A percentile compares a stretch with the other conserved stretches of the same genome.
These are phyloP conservation scores for Penicillium sp. DNA, from an alignment of 2,329 filamentous ascomycete genomes.

Conservation along the genomic window DNA sequence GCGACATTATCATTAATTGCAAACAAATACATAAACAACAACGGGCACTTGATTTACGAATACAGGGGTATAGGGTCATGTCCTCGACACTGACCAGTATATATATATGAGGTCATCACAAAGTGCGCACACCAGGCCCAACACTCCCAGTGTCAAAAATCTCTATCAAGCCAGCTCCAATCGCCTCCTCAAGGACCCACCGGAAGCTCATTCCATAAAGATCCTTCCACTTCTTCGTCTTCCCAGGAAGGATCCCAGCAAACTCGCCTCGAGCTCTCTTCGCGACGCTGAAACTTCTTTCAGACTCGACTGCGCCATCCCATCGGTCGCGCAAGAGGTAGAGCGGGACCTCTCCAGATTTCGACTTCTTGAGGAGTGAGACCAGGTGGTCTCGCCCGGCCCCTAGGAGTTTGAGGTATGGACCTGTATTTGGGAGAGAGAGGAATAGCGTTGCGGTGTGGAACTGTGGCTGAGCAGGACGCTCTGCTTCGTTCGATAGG, in stretches of 20 bases:
- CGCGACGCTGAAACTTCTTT: conserved; percentile 50
- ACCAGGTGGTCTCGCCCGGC: conserved; percentile 61
- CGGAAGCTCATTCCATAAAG: conserved; percentile 65
- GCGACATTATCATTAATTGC: background rate
- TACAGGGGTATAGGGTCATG: background rate
- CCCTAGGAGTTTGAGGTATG: conserved; percentile 62
- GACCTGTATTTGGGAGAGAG: conserved; percentile 64
- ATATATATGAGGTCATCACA: conserved; percentile 28
- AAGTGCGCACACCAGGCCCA: conserved; percentile 56
- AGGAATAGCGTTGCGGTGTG: conserved; percentile 51
- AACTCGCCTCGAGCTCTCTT: conserved; percentile 63
- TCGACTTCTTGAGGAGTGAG: conserved; percentile 56
- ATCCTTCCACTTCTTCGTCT: conserved; percentile 67
- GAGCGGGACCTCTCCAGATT: conserved; percentile 59
- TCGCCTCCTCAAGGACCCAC: conserved; percentile 65
- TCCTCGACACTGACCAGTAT: background rate
- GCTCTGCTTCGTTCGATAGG: background rate
- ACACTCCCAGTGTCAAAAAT: conserved; percentile 68
- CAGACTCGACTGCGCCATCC: conserved; percentile 63
- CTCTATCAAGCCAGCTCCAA: conserved; percentile 65
- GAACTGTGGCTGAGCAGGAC: conserved; percentile 20
- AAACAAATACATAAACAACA: no score
- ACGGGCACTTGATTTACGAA: background rate
- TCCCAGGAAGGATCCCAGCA: conserved; percentile 59
- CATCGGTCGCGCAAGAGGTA: conserved; percentile 63